Base-by-base conservation (phyloP, 306 rosid species). In the Alnus rubra region DNA sequence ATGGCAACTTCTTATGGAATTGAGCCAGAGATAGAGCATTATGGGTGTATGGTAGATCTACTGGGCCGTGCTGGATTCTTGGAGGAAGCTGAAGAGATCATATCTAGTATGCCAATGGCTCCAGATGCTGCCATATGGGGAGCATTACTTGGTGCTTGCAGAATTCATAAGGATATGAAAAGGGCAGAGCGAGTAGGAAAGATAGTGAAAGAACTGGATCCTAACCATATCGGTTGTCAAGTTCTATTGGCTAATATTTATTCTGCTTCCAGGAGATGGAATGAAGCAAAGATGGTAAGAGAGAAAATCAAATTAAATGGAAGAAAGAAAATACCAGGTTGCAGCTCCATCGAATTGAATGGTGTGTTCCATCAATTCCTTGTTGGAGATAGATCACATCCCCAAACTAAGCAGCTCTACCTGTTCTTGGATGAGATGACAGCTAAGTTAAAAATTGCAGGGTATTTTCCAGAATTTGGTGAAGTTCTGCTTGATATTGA, bases 41-140 rank as follows among this genome's bases (percentile, higher is more conserved):
- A 87, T 44, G 94, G 94, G 58, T 92, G 94, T 81, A 81, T 89
- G 92, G 90, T 92, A 53, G 92, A 88, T 89, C 83, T 92, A 83
- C 85, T 92, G 3, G 74, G 97, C 48, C 89, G 91, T 51, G 85
- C 85, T 6, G 92, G 97, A 76, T 86, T 60, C 77, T 83, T 92
- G 77, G 77, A 87, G 73, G 88, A 92, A 77, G 90, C 97, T 37
- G 89, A 83, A 85, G 83, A 82, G 59, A 51, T 88, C 75, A 92
- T 92, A 45, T 86, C 85, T 52, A 81, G 82, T 53, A 87, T 89
- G 92, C 88, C 90, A 5, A 49, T 89, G 86, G 81, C 84, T 48
- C 90, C 94, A 42, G 90, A 89, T 77, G 85, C 87, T 45, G 89
- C 87, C 44, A 83, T 88, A 42, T 92, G 92, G 91, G 94, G 91